Percentiles rank a stretch among this genome's conserved stretches.
Evolutionary conservation across 768 basidiomycete genomes (phyloP).

Genomic region (Mycena leptocephala): DNA sequence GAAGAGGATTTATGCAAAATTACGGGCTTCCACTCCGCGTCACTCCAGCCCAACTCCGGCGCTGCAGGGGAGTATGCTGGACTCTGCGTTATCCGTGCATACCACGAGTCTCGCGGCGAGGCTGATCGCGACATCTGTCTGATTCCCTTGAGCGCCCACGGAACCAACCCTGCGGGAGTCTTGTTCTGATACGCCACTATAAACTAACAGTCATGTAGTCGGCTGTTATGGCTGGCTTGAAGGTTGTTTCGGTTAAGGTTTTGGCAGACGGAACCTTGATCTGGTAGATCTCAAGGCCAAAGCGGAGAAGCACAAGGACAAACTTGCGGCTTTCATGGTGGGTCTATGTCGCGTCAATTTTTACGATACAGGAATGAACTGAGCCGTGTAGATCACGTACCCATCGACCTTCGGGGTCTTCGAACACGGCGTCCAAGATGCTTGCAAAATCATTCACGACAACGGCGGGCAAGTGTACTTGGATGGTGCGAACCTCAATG

Average conservation of each 20-base stretch:
- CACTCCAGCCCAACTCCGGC: conserved; percentile 98
- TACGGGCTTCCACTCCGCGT: conserved; percentile 96
- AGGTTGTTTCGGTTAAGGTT: conserved; percentile 96
- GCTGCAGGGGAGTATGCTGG: conserved; percentile 98
- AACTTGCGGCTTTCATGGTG: conserved; percentile 97
- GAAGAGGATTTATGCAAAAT: conserved; percentile 93
- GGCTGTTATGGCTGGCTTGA: conserved; percentile 97
- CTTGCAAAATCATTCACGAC: conserved; percentile 94
- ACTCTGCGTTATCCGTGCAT: conserved; percentile 94
- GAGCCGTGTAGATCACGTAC: conserved; percentile 86
- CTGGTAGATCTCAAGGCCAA: conserved; percentile 88
- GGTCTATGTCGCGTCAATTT: conserved; percentile 32
- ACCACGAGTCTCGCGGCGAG: conserved; percentile 92
- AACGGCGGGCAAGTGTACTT: conserved; percentile 98
- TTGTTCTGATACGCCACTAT: conserved; percentile 12
- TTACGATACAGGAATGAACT: conserved; percentile 5
- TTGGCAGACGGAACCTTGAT: conserved; percentile 89
- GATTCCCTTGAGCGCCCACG: conserved; percentile 97
- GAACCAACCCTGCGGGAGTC: conserved; percentile 94
- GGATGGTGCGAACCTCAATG: conserved; percentile 96
- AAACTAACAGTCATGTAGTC: conserved; percentile 68
- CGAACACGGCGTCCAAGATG: conserved; percentile 91
- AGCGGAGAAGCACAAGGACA: conserved; percentile 92
- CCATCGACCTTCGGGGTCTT: conserved; percentile 99
- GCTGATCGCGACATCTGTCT: conserved; percentile 91